Conservation (phyloP, 2,329 filamentous ascomycete genomes). For the Graphilbum ipis-grandicollis region DNA sequence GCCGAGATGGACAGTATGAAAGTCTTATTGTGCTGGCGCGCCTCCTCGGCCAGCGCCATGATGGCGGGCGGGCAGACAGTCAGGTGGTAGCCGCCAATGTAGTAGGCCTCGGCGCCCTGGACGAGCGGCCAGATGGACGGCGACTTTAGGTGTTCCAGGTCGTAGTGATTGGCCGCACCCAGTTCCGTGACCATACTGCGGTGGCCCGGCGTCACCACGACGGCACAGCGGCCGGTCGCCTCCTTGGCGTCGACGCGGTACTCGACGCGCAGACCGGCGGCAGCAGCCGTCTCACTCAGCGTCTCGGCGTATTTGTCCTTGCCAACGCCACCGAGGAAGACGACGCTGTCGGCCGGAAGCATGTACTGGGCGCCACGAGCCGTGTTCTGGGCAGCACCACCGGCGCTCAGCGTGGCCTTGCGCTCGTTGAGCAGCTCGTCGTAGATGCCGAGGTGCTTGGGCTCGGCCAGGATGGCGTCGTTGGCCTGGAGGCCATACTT, state of each 20-base stretch:
- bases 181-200: constrained; percentile 89
- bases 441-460: constrained; percentile 77
- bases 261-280: constrained; percentile 81
- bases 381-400: constrained; percentile 94
- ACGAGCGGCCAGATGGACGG: constrained; percentile 85
- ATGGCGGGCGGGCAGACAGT: constrained; percentile 89
- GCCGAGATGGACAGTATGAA: constrained; percentile 88
- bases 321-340: constrained; percentile 87
- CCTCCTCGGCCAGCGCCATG: constrained; percentile 77
- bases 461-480: constrained; percentile 91
- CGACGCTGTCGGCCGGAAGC: constrained; percentile 71
- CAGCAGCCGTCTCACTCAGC: constrained; percentile 68
- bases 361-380: constrained; percentile 94
- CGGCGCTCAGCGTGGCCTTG: constrained; percentile 86
- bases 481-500: constrained; percentile 93
- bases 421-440: constrained; percentile 88
- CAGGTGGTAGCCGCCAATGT: constrained; percentile 92
- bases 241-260: constrained; percentile 78
- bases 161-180: constrained; percentile 93
- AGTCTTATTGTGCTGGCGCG: constrained; percentile 73
- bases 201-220: constrained; percentile 93
- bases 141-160: constrained; percentile 79
- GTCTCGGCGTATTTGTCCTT: constrained; percentile 91
- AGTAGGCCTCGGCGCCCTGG: constrained; percentile 75
- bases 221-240: constrained; percentile 86